Evolutionary conservation across 345 rosid species (phyloP).

Genomic region (Cochlearia excelsa): DNA sequence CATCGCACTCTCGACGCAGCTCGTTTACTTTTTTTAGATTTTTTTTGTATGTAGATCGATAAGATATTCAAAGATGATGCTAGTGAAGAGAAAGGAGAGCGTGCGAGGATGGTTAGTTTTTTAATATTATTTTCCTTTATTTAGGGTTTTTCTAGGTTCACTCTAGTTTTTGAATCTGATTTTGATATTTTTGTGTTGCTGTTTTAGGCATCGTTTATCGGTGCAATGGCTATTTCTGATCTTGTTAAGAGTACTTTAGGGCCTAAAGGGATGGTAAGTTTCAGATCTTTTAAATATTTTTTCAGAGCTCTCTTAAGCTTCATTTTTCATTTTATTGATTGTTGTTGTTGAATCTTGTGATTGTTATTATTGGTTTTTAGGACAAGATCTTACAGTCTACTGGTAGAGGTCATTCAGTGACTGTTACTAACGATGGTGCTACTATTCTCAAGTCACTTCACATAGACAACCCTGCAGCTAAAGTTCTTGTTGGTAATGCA

Average conservation of each 20-base stretch:
- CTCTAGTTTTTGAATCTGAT: not conserved
- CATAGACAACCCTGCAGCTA: conserved; percentile 95
- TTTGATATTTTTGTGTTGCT: not conserved
- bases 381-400: conserved; percentile 97
- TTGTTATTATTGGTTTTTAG: conserved; percentile 28
- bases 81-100: conserved; percentile 91
- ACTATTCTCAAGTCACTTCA: conserved; percentile 93
- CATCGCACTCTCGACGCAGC: not conserved
- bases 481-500: conserved; percentile 88
- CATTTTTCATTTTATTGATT: conserved; percentile 6
- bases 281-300: conserved; percentile 6
- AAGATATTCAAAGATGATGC: conserved; percentile 87
- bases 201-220: conserved; percentile 79
- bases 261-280: conserved; percentile 91
- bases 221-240: conserved; percentile 92
- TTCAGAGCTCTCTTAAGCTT: not conserved
- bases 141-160: conserved; percentile 33
- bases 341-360: conserved; percentile 8
- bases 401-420: conserved; percentile 73
- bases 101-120: conserved; percentile 84
- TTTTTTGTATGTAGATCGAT: conserved; percentile 46
- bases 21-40: not conserved
- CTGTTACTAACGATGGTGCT: conserved; percentile 97
- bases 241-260: conserved; percentile 93
- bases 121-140: not conserved